Evolutionary conservation across 2,329 filamentous ascomycete species (phyloP), one percentile per base, ranked within the genome.

Genomic region (Alternaria novae-zelandiae): DNA sequence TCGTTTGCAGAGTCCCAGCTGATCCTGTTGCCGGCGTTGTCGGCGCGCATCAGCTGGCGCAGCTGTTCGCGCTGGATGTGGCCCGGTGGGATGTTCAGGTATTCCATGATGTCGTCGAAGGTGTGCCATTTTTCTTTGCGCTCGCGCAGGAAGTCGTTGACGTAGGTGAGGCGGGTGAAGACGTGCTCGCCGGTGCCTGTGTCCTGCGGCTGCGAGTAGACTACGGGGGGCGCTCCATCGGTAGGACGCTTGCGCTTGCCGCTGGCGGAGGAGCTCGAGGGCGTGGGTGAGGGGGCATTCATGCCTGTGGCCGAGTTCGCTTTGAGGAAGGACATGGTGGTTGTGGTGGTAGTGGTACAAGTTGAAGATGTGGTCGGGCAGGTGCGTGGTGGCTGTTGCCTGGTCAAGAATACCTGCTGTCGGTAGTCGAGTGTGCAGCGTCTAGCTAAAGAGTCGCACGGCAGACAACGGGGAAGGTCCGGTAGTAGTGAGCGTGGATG

Each of bases 81-180:
- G 45, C 87, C 85, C 64, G 87, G 83, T 54, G 88, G 87, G 41
- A 96, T 86, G 57, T 90, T 93, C 64, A 97, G 85, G 79, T 96
- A 96, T 71, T 90, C 88, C 71, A 96, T 87, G 70, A 97, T 90
- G 68, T 95, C 91, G 53, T 87, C 83, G 63, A 96, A 91, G 36
- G 86, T 87, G 77, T 94, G 88, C 59, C 91, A 83, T 64, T 89
- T 83, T 13, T 57, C 65, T 62, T 88, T 87, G 76, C 90, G 89
- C 77, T 90, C 90, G 49, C 72, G 75, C 59, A 79, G 68, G 30
- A 73, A 63, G 66, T 94, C 89, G 77, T 97, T 90, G 20, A 93
- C 93, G 81, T 94, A 97, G 61, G 91, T 88, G 77, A 97, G 90
- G 79, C 97, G 92, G 12, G 94, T 96, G 83, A 93, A 90, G 78